Conservation (phyloP, 176 grass and related monocot species). For the Musa acuminata region DNA sequence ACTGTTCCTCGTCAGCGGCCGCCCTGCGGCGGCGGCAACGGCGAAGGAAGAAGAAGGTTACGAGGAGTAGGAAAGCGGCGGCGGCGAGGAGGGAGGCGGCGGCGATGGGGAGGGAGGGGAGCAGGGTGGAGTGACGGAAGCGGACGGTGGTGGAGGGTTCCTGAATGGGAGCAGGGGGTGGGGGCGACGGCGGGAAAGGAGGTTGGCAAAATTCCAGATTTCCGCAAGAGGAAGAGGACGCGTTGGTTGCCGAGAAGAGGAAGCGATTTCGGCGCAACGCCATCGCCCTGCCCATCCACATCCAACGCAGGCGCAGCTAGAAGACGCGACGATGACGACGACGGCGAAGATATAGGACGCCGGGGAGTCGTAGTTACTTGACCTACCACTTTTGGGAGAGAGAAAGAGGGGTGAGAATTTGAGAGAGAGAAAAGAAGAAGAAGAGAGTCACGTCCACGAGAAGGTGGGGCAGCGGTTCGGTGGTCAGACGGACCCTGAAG, state of each 20-base stretch:
- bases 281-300: not conserved
- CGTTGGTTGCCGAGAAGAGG: not conserved
- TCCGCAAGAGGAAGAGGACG: no score
- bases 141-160: not conserved
- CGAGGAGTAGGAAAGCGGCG: not conserved
- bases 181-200: not conserved
- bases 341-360: no score
- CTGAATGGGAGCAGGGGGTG: not conserved
- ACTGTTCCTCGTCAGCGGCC: not conserved
- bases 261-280: not conserved
- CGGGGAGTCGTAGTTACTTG: no score
- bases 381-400: no score
- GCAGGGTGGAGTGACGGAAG: not conserved
- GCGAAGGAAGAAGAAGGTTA: not conserved
- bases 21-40: not conserved
- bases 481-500: no score
- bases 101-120: slow-evolving; percentile 1
- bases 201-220: not conserved
- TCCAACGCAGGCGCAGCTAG: no score
- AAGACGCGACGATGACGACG: no score
- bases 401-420: no score
- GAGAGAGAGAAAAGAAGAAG: not conserved
- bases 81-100: not conserved
- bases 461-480: no score
- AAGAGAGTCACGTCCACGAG: not conserved